phyloP scores from a whole-genome alignment of 1,284 basidiomycete species.

The Ustilago cynodontis region DNA sequence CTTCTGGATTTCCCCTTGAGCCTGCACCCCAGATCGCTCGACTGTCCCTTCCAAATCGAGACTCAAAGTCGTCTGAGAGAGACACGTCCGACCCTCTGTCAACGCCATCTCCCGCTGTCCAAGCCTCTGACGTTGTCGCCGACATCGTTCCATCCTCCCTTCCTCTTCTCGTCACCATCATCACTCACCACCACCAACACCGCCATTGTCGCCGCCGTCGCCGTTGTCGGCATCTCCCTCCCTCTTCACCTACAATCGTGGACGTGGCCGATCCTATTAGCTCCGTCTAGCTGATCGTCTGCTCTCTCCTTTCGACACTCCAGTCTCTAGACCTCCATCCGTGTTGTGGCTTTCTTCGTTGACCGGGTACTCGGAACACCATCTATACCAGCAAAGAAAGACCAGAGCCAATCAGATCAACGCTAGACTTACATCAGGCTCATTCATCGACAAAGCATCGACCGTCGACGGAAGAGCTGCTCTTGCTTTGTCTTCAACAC shows the following conservation, averaged over 20 bases:
- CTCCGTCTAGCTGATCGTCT: background rate
- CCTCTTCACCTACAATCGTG: background rate
- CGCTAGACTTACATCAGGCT: background rate
- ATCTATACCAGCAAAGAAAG: background rate
- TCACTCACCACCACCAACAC: slow-evolving; percentile 19
- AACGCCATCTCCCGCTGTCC: slow-evolving; percentile 11
- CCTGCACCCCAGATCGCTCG: slow-evolving; percentile 23
- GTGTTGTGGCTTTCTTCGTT: background rate
- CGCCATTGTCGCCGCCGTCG: slow-evolving; percentile 9
- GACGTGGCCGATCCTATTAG: slow-evolving; percentile 2
- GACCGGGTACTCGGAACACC: background rate
- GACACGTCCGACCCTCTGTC: background rate
- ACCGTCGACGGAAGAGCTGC: background rate
- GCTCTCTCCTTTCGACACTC: no score
- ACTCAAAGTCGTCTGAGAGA: background rate
- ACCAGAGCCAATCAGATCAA: background rate
- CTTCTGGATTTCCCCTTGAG: background rate
- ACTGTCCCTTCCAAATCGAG: slow-evolving; percentile 7
- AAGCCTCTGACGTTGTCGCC: slow-evolving; percentile 10
- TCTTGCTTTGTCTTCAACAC: slow-evolving; percentile 1
- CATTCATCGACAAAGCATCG: background rate
- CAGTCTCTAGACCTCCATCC: slow-evolving; percentile 3
- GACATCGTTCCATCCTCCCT: slow-evolving; percentile 1
- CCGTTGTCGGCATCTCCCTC: background rate
- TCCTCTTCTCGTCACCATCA: slow-evolving; percentile 11